Evolutionary conservation across 441 rosid genomes (phyloP).

Genomic region (Theobroma grandiflorum): DNA sequence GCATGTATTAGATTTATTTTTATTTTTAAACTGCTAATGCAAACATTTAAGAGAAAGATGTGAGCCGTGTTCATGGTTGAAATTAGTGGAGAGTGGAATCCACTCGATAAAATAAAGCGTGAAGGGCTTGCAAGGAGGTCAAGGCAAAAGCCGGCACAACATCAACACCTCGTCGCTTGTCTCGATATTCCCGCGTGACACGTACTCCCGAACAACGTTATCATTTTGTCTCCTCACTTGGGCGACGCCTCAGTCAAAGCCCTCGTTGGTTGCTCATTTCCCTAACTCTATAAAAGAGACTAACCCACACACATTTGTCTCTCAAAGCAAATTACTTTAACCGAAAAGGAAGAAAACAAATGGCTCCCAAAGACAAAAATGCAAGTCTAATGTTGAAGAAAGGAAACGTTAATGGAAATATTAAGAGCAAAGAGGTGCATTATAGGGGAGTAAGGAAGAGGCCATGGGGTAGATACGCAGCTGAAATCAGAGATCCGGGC

Average conservation of each 20-base stretch:
- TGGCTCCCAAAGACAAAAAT: slow-evolving; percentile 51
- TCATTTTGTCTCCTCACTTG: slow-evolving; percentile 48
- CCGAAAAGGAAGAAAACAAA: neutral
- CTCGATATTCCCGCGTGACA: slow-evolving; percentile 54
- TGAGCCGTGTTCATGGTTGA: neutral
- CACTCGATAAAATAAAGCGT: slow-evolving; percentile 22
- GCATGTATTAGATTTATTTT: neutral
- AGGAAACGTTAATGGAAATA: slow-evolving; percentile 7
- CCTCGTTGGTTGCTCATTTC: slow-evolving; percentile 46
- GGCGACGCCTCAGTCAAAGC: slow-evolving; percentile 76
- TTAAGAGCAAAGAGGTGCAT: slow-evolving; percentile 38
- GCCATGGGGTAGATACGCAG: slow-evolving; percentile 66
- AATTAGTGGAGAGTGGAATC: neutral
- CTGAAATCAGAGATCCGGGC: slow-evolving; percentile 67
- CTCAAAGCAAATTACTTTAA: neutral
- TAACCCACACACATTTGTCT: neutral
- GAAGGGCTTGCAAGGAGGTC: slow-evolving; percentile 10
- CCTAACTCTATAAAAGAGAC: slow-evolving; percentile 27
- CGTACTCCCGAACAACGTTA: slow-evolving; percentile 39
- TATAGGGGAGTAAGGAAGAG: slow-evolving; percentile 64
- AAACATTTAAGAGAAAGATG: neutral
- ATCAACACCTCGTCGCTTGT: slow-evolving; percentile 37
- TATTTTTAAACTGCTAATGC: neutral
- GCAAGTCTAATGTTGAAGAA: slow-evolving; percentile 4
- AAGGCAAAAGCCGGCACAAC: slow-evolving; percentile 43